These are phyloP conservation scores for Ailanthus altissimus DNA, from an alignment of 345 rosid genomes.

Conservation along the genomic window DNA sequence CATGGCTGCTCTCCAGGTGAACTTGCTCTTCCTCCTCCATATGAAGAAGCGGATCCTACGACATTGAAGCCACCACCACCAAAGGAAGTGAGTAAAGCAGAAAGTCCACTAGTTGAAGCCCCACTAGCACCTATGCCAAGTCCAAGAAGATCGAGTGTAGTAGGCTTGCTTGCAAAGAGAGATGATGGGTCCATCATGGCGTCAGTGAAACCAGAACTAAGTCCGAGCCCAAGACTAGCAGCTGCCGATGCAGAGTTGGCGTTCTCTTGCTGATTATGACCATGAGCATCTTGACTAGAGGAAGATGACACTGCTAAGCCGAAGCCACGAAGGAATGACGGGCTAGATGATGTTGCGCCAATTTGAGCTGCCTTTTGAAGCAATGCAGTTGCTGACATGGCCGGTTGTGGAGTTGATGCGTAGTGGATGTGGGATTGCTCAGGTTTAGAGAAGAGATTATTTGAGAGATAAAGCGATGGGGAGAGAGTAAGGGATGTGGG, in stretches of 20 bases:
- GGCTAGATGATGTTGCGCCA: slow-evolving; percentile 67
- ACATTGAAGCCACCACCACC: slow-evolving; percentile 44
- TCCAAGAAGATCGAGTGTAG: slow-evolving; percentile 70
- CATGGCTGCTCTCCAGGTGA: slow-evolving; percentile 37
- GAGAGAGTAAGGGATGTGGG: slow-evolving; percentile 78
- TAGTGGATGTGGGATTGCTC: slow-evolving; percentile 39
- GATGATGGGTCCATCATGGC: slow-evolving; percentile 43
- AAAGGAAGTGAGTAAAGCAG: slow-evolving; percentile 54
- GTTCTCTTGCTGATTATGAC: slow-evolving; percentile 35
- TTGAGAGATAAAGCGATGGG: slow-evolving; percentile 50
- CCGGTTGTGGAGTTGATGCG: slow-evolving; percentile 44
- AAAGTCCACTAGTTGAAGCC: slow-evolving; percentile 35
- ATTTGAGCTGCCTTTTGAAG: slow-evolving; percentile 95
- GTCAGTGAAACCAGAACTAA: slow-evolving; percentile 31
- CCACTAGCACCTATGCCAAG: slow-evolving; percentile 48
- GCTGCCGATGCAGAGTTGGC: not conserved
- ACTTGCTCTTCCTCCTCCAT: slow-evolving; percentile 29
- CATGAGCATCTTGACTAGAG: slow-evolving; percentile 26
- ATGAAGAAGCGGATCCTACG: slow-evolving; percentile 31
- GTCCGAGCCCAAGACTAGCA: slow-evolving; percentile 47
- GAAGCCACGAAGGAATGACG: slow-evolving; percentile 48
- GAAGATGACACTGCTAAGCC: slow-evolving; percentile 44
- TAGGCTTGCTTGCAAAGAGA: slow-evolving; percentile 49
- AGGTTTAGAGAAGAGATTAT: slow-evolving; percentile 33
- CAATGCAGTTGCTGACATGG: slow-evolving; percentile 96